Percentiles rank a stretch among this genome's conserved stretches.
Evolutionary conservation across 2,329 filamentous ascomycete species (phyloP).

Genomic region (Phaeomoniella chlamydospora): DNA sequence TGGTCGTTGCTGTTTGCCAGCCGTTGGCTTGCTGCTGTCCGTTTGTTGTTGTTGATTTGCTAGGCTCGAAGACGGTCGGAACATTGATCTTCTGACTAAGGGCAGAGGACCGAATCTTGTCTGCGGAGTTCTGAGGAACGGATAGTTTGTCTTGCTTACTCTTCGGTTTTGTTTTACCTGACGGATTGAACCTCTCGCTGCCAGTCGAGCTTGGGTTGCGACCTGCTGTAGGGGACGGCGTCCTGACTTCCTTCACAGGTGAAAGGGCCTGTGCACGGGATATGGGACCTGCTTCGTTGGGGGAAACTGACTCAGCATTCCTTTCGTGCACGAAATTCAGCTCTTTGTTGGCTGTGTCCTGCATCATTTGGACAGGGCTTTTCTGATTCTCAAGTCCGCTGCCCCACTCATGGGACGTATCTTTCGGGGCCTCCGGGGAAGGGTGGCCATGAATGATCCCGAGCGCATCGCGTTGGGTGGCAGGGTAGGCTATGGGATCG

Average conservation of each 20-base stretch:
- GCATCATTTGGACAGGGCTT: too few species aligned
- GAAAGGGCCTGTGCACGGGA: slow-evolving; percentile 10
- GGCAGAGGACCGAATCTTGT: slow-evolving; percentile 18
- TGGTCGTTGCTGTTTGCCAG: slow-evolving; percentile 26
- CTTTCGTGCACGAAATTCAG: too few species aligned
- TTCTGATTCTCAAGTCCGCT: too few species aligned
- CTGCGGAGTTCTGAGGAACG: slow-evolving; percentile 14
- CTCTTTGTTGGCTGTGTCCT: too few species aligned
- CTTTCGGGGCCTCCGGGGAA: slow-evolving; percentile 1
- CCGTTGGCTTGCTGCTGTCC: slow-evolving; percentile 7
- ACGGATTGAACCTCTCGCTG: slow-evolving; percentile 3
- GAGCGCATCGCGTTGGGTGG: neutral
- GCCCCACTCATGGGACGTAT: too few species aligned
- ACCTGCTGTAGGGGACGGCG: slow-evolving; percentile 12
- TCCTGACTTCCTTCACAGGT: slow-evolving; percentile 15
- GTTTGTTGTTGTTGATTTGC: slow-evolving; percentile 2
- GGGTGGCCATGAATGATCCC: neutral
- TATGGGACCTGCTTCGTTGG: too few species aligned
- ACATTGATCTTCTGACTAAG: slow-evolving; percentile 21
- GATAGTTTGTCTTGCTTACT: neutral
- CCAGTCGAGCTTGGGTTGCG: neutral
- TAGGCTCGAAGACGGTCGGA: slow-evolving; percentile 11
- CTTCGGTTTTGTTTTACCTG: slow-evolving; percentile 1
- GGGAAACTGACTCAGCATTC: too few species aligned
- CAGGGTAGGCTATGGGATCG: neutral